Percentiles rank a stretch among this genome's conserved stretches.
phyloP scores from a whole-genome alignment of 2,329 filamentous ascomycete genomes.

The Botrytis squamosa region DNA sequence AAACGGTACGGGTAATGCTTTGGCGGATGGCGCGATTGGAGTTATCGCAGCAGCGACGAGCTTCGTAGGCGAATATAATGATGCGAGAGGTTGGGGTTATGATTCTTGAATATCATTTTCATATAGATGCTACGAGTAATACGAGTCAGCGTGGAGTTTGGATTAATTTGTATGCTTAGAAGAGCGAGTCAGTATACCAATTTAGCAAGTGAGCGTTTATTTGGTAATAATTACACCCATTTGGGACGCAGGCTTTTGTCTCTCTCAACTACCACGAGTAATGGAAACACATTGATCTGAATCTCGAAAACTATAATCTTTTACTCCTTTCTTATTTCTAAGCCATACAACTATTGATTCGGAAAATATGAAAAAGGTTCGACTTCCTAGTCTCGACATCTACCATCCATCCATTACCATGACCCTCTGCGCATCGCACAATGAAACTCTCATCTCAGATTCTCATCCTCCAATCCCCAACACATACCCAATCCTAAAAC shows the following conservation, averaged over 20 bases:
- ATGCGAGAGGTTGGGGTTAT: conserved; percentile 33
- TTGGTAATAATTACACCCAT: too few species aligned
- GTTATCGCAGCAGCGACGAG: conserved; percentile 47
- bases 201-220: background rate
- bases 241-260: background rate
- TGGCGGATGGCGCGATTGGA: conserved; percentile 44
- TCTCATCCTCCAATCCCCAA: too few species aligned
- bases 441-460: too few species aligned
- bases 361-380: too few species aligned
- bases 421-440: too few species aligned
- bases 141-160: background rate
- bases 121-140: background rate
- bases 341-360: too few species aligned
- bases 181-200: background rate
- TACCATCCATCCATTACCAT: too few species aligned
- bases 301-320: too few species aligned
- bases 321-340: too few species aligned
- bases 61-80: conserved; percentile 30
- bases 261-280: background rate
- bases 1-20: conserved; percentile 41
- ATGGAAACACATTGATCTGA: background rate
- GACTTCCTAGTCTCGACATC: too few species aligned
- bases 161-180: background rate
- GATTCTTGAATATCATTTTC: conserved; percentile 25
- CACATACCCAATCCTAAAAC: too few species aligned